A percentile compares a stretch with the other conserved stretches of the same genome.
Conservation (phyloP, 2,329 filamentous ascomycete species). For the Colletotrichum filicis region DNA sequence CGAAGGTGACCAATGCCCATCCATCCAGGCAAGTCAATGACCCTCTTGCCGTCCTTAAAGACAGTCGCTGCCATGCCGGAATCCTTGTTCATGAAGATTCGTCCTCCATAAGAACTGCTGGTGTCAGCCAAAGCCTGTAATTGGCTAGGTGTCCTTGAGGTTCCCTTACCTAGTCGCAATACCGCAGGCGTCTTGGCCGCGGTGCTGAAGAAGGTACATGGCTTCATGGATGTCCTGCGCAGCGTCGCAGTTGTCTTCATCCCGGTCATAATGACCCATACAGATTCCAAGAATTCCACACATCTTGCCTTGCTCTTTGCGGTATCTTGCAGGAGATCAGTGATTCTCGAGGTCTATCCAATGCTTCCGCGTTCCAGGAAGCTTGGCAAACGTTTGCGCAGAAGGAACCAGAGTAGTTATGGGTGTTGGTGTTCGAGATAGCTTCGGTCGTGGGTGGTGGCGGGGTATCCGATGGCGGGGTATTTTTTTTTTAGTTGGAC, state of each 20-base stretch:
- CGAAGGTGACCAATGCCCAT: conserved; percentile 77
- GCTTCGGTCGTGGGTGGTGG: conserved; percentile 11
- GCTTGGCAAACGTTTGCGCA: background rate
- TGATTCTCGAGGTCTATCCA: background rate
- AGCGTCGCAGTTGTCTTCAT: conserved; percentile 47
- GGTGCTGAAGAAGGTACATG: conserved; percentile 74
- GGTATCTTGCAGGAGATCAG: background rate
- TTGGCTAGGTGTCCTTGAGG: background rate
- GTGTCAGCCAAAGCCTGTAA: conserved; percentile 49
- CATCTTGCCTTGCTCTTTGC: conserved; percentile 11
- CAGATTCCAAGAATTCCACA: conserved; percentile 29
- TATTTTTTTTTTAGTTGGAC: conserved; percentile 16
- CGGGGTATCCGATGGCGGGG: conserved; percentile 28
- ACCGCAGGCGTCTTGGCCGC: conserved; percentile 89
- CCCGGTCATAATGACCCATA: conserved; percentile 23
- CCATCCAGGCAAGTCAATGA: conserved; percentile 24
- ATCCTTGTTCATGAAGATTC: conserved; percentile 90
- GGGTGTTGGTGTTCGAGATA: conserved; percentile 8
- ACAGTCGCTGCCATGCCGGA: conserved; percentile 89
- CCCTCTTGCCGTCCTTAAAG: conserved; percentile 78
- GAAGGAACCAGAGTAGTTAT: background rate
- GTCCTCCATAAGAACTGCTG: conserved; percentile 71
- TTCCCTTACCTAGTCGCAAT: conserved; percentile 63
- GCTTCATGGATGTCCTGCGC: conserved; percentile 76
- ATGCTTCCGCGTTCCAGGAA: background rate